These are phyloP conservation scores for Akebia trifoliata DNA, from an alignment of 164 flowering plant species.

Conservation along the genomic window DNA sequence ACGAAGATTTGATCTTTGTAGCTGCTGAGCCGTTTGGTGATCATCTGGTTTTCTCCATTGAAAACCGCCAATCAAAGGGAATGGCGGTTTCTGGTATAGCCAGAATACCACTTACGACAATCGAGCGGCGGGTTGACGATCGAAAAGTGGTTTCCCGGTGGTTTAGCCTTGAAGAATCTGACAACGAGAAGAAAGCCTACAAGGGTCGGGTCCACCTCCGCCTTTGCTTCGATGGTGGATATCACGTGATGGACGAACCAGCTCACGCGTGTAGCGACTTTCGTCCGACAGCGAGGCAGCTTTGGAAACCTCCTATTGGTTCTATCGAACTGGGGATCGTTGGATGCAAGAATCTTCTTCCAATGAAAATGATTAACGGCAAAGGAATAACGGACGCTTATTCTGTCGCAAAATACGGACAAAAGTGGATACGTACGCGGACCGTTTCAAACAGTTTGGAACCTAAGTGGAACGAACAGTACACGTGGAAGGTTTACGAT, in stretches of 20 bases:
- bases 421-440: conserved; percentile 82
- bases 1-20: conserved; percentile 76
- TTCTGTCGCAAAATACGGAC: conserved; percentile 77
- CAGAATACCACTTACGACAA: conserved; percentile 46
- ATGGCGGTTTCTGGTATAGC: conserved; percentile 38
- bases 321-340: conserved; percentile 72
- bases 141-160: conserved; percentile 70
- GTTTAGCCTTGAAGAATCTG: conserved; percentile 48
- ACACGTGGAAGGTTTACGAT: conserved; percentile 85
- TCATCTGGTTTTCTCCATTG: conserved; percentile 40
- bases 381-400: conserved; percentile 80
- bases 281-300: conserved; percentile 85
- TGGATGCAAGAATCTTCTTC: conserved; percentile 60
- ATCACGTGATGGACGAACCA: conserved; percentile 92
- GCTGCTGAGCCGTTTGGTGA: conserved; percentile 87
- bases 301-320: conserved; percentile 82
- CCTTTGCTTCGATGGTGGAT: conserved; percentile 83
- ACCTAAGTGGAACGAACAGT: conserved; percentile 94
- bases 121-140: conserved; percentile 84
- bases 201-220: conserved; percentile 66
- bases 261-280: conserved; percentile 72
- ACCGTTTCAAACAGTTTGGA: conserved; percentile 57
- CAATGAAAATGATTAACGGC: conserved; percentile 58
- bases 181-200: conserved; percentile 31
- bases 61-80: conserved; percentile 42